Evolutionary conservation across 441 rosid species (phyloP).

Genomic region (Brassica hybrid): DNA sequence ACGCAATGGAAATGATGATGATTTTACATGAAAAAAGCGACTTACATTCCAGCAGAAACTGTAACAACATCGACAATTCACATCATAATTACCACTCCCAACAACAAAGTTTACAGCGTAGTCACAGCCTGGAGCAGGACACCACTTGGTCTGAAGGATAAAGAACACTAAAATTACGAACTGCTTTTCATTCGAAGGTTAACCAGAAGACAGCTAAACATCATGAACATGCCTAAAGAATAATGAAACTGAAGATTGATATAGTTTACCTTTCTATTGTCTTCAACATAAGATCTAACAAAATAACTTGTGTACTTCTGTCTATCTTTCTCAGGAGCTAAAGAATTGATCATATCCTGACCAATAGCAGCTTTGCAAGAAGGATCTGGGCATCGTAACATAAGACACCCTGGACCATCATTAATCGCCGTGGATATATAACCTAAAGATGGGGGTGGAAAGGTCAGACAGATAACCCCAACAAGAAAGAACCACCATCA

Average conservation of each 20-base stretch:
- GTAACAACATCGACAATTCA: constrained; percentile 62
- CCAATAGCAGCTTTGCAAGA: constrained; percentile 68
- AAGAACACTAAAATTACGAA: background rate
- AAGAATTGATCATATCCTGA: constrained; percentile 61
- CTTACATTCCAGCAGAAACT: constrained; percentile 87
- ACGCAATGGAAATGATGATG: constrained; percentile 1
- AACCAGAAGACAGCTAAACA: background rate
- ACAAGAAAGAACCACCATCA: constrained; percentile 12
- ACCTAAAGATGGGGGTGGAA: constrained; percentile 45
- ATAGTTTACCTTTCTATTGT: constrained; percentile 64
- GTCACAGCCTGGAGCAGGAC: constrained; percentile 85
- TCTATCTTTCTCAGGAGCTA: constrained; percentile 58
- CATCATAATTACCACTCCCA: constrained; percentile 73
- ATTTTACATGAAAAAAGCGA: constrained; percentile 1
- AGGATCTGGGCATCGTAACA: constrained; percentile 77
- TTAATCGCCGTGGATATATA: constrained; percentile 66
- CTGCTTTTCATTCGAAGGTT: constrained; percentile 2
- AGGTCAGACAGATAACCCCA: constrained; percentile 27
- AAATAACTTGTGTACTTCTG: constrained; percentile 61
- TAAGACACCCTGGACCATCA: constrained; percentile 83
- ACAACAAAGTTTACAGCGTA: constrained; percentile 69
- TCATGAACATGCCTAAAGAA: background rate
- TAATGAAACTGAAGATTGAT: background rate
- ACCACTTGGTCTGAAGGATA: constrained; percentile 69
- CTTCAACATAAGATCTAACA: constrained; percentile 76